Base-by-base conservation (phyloP, 2,329 filamentous ascomycete genomes). In the Teratosphaeria gauchensis region DNA sequence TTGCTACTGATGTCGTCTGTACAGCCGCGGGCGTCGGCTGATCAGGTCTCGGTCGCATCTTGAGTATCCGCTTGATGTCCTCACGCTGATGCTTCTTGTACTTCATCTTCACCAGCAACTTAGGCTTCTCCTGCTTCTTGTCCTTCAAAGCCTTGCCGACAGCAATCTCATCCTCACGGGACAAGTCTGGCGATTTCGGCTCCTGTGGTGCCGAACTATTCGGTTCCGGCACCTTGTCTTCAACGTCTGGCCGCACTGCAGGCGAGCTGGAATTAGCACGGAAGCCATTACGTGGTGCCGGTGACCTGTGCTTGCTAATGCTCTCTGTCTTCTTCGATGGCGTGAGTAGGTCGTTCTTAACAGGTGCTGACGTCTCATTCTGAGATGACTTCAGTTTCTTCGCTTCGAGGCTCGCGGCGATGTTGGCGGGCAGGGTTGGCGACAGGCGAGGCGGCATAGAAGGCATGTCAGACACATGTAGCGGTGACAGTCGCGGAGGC, bases 391-490 rank as follows among this genome's bases (percentile, higher is more conserved):
- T 61, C 54, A 51, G 65, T 56, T 74, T 65, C 7, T 62, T 57
- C 38, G 76, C 72, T 59, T 76, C 75, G 30, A 84, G 68, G 58
- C 82, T 78, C 58, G 77, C 79, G 63, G 81, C 78, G 52, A 85
- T 77, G 56, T 78, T 79, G 2, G 79, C 74, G 6, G 82, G 82
- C 3, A 85, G 73, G 14, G 80, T 82, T 3, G 82, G 82, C 4
- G 82, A 84, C n/a, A 84, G 71, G 38, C 83, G 74, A 8, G 76
- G 74, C 8, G 82, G 82, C 19, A 84, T 69, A 9, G 76, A 74
- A 11, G 82, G 82, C 19, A 84, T 69, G 5, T 73, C 70, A 14
- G 73, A 73, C 32, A 74, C 62, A 16, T 72, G 61, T 52, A 59
- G 35, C 31, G 59, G 61, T n/a, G 61, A 61, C n/a, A 64, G 57